Percentiles rank a stretch among this genome's conserved stretches.
These are phyloP conservation scores for Exobasidium rhododendri DNA, from an alignment of 1,284 basidiomycete genomes.

Conservation along the genomic window DNA sequence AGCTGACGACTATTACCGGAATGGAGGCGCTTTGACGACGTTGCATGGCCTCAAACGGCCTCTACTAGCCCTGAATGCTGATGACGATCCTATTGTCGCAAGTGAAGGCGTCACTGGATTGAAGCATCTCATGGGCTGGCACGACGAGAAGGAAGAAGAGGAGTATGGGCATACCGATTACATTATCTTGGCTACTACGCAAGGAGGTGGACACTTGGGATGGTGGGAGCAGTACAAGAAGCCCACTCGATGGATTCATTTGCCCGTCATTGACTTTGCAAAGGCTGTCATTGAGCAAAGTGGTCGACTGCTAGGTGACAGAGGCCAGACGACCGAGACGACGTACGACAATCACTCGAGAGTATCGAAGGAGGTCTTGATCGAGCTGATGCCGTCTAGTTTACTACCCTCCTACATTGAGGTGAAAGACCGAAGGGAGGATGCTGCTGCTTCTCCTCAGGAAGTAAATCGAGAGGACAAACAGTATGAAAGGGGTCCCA, in stretches of 20 bases:
- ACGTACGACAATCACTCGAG: slow-evolving; percentile 19
- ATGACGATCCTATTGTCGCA: slow-evolving; percentile 82
- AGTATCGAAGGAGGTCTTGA: slow-evolving; percentile 22
- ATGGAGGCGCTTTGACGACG: slow-evolving; percentile 36
- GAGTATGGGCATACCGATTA: slow-evolving; percentile 63
- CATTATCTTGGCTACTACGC: slow-evolving; percentile 71
- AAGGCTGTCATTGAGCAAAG: slow-evolving; percentile 28
- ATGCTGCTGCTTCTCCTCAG: slow-evolving; percentile 16
- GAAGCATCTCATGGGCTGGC: slow-evolving; percentile 27
- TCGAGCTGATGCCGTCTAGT: slow-evolving; percentile 36
- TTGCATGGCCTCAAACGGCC: slow-evolving; percentile 47
- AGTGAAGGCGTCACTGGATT: slow-evolving; percentile 25
- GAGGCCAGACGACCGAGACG: slow-evolving; percentile 12
- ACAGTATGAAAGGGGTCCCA: neutral
- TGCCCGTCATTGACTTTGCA: slow-evolving; percentile 40
- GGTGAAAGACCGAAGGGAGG: slow-evolving; percentile 3
- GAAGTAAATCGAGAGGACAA: neutral
- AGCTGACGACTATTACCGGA: slow-evolving; percentile 74
- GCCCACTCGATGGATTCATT: slow-evolving; percentile 43
- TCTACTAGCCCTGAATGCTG: slow-evolving; percentile 76
- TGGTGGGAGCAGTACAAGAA: slow-evolving; percentile 68
- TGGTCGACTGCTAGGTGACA: slow-evolving; percentile 14
- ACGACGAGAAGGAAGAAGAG: slow-evolving; percentile 56
- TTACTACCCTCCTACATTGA: slow-evolving; percentile 24
- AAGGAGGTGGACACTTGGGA: slow-evolving; percentile 84